Percentiles rank a stretch among this genome's conserved stretches.
Evolutionary conservation across 176 grass and related monocot genomes (phyloP).

Genomic region (Saccharum officinarum): DNA sequence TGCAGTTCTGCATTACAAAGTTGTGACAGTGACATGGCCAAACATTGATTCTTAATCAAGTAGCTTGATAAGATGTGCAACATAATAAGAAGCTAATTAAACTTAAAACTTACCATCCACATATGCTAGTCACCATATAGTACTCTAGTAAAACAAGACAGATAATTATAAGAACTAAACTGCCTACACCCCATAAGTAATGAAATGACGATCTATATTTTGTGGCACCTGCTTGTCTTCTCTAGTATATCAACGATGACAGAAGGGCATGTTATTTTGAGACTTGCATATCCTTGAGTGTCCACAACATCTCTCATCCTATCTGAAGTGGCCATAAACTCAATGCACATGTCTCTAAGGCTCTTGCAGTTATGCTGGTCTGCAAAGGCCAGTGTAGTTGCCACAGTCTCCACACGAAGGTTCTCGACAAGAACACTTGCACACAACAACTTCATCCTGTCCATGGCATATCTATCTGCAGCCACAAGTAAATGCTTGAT

Average conservation of each 20-base stretch:
- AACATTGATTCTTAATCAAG: too few species aligned
- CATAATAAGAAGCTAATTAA: too few species aligned
- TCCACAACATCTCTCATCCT: background rate
- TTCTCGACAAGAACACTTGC: background rate
- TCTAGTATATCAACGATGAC: background rate
- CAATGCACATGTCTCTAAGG: background rate
- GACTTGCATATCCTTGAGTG: background rate
- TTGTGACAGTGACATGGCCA: too few species aligned
- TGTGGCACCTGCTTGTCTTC: background rate
- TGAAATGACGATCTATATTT: too few species aligned
- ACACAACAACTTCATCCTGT: background rate
- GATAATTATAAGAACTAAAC: too few species aligned
- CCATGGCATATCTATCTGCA: constrained; percentile 1
- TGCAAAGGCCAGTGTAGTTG: background rate
- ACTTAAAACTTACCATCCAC: too few species aligned
- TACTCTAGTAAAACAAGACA: too few species aligned
- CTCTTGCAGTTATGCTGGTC: background rate
- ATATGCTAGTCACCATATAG: too few species aligned
- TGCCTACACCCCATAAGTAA: too few species aligned
- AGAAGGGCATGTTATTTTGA: background rate
- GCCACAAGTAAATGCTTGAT: background rate
- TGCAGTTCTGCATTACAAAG: too few species aligned
- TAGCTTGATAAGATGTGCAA: too few species aligned
- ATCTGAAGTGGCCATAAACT: background rate
- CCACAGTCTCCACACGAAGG: background rate